Evolutionary conservation across 495 filamentous ascomycete species (phyloP).

Genomic region (Penicillium bovifimosum): DNA sequence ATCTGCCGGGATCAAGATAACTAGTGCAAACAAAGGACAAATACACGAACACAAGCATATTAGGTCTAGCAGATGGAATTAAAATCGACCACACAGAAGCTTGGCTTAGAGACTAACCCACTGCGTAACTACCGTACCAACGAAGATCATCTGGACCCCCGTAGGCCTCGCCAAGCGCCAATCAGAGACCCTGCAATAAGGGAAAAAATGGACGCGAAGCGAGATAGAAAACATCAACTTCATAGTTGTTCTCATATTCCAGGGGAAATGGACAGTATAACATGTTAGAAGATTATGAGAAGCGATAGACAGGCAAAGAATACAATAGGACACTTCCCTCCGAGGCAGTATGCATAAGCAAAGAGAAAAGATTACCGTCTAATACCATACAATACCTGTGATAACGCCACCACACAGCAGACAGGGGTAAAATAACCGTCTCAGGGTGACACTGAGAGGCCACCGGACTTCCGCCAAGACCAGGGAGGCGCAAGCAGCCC

Average conservation of each 20-base stretch:
- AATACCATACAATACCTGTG: slow-evolving; percentile 1
- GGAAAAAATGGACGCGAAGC: background rate
- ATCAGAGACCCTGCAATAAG: background rate
- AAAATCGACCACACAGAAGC: background rate
- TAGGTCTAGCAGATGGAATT: background rate
- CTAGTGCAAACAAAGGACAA: background rate
- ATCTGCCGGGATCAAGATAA: no score
- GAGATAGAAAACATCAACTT: background rate
- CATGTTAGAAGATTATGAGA: no score
- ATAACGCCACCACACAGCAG: background rate
- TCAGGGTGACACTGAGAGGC: slow-evolving; percentile 18
- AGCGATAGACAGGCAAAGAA: background rate
- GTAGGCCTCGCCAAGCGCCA: background rate
- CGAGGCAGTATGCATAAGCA: background rate
- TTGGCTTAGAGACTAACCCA: background rate
- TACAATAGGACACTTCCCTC: background rate
- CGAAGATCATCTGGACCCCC: background rate
- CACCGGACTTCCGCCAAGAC: slow-evolving; percentile 1
- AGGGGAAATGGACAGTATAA: background rate
- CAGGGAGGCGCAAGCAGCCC: slow-evolving; percentile 25
- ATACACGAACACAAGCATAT: slow-evolving; percentile 6
- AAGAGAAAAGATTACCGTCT: background rate
- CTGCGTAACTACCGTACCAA: background rate
- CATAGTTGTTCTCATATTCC: background rate
- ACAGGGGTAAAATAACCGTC: slow-evolving; percentile 20